Evolutionary conservation across 768 basidiomycete species (phyloP).

Genomic region (Podaxis sp.): DNA sequence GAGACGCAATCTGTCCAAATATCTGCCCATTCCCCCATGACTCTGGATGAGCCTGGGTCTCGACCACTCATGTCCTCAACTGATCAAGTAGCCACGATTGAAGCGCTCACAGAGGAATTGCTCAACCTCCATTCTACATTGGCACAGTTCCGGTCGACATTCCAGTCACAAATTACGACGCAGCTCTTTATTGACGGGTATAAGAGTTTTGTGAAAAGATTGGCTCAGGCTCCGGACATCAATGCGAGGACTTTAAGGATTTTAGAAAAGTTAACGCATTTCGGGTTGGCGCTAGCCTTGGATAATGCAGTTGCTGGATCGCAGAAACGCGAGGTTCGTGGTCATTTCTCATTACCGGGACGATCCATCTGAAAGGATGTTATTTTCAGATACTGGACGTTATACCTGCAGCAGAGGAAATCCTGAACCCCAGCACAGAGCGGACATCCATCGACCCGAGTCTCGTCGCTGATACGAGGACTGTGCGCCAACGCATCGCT

Average conservation of each 20-base stretch:
- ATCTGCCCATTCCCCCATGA: background rate
- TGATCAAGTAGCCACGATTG: conserved; percentile 40
- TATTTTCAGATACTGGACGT: conserved; percentile 53
- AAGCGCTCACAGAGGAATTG: conserved; percentile 66
- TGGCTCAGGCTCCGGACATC: conserved; percentile 36
- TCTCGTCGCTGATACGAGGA: conserved; percentile 51
- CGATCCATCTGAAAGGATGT: background rate
- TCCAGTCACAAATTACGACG: conserved; percentile 70
- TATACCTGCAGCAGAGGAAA: conserved; percentile 49
- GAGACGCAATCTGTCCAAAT: conserved; percentile 23
- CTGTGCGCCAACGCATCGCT: conserved; percentile 50
- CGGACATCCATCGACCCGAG: conserved; percentile 53
- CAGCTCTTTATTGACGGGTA: conserved; percentile 68
- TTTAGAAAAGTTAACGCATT: conserved; percentile 68
- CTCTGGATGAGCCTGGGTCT: background rate
- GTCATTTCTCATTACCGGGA: background rate
- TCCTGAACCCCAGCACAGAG: conserved; percentile 49
- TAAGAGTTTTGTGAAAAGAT: conserved; percentile 48
- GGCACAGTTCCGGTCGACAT: conserved; percentile 67
- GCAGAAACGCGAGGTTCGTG: conserved; percentile 74
- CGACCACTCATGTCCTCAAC: background rate
- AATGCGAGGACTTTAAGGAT: conserved; percentile 51
- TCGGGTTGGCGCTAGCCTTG: conserved; percentile 66
- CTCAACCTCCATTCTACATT: conserved; percentile 67
- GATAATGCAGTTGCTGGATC: conserved; percentile 57